A percentile compares a stretch with the other conserved stretches of the same genome.
Evolutionary conservation across 1,284 basidiomycete genomes (phyloP).

Genomic region (Ustilago hordei): DNA sequence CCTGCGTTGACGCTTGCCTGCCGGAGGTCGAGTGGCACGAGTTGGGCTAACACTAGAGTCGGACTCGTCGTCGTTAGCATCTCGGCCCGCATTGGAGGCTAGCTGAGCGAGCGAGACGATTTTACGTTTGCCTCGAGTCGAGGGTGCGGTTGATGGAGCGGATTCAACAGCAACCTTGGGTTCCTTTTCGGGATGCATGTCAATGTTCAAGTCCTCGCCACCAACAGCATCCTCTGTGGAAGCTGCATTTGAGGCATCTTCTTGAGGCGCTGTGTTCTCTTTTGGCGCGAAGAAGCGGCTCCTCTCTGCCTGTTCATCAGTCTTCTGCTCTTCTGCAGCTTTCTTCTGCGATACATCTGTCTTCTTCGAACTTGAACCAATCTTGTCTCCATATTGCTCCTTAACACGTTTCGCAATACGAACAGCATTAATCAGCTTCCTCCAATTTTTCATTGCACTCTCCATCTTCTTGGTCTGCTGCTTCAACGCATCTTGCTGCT

Average conservation of each 20-base stretch:
- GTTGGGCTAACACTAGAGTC: conserved; percentile 16
- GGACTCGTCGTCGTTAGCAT: conserved; percentile 9
- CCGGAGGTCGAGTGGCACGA: not conserved
- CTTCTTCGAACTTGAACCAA: conserved; percentile 14
- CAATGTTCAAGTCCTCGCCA: conserved; percentile 16
- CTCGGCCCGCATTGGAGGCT: conserved; percentile 15
- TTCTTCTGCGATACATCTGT: conserved; percentile 1
- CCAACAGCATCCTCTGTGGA: not conserved
- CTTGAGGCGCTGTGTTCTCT: not conserved
- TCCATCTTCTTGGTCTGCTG: conserved; percentile 79
- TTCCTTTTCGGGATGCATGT: not conserved
- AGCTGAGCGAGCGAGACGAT: conserved; percentile 52
- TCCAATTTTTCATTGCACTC: conserved; percentile 88
- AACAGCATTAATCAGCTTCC: conserved; percentile 84
- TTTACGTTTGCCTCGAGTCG: conserved; percentile 33
- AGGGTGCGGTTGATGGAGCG: conserved; percentile 1
- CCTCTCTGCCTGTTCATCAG: conserved; percentile 19
- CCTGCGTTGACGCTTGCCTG: conserved; percentile 17
- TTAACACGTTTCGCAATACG: conserved; percentile 84
- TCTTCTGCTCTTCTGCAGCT: conserved; percentile 1
- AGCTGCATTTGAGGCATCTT: not conserved
- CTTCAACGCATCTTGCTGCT: conserved; percentile 81
- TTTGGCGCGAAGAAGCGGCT: conserved; percentile 32
- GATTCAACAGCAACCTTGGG: not conserved
- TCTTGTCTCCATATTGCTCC: conserved; percentile 76